Conservation (phyloP, 306 rosid genomes). For the Pyrus pyrifolia region DNA sequence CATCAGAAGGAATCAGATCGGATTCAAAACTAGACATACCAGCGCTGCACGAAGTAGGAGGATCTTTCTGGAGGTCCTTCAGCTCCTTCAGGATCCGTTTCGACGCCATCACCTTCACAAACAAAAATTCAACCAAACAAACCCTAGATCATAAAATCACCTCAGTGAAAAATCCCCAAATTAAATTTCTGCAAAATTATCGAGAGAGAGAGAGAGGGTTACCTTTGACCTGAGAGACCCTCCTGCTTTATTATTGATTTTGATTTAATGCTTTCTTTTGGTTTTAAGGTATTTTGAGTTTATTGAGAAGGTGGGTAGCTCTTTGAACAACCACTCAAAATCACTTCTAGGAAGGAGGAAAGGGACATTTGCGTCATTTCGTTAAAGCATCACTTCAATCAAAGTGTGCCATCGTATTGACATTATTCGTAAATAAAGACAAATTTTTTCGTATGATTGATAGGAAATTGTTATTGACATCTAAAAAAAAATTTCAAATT, state of each 20-base stretch:
- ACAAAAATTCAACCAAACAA: not conserved
- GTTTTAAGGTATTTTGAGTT: not conserved
- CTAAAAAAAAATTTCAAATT: fast-evolving
- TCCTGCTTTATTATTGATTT: not conserved
- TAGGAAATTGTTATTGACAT: no score
- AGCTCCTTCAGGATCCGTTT: constrained; percentile 67
- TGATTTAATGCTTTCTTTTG: not conserved
- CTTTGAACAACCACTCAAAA: not conserved
- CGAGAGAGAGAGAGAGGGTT: not conserved
- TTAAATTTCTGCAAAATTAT: not conserved
- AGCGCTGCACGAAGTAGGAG: constrained; percentile 81
- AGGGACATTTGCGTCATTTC: not conserved
- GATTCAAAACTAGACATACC: constrained; percentile 17
- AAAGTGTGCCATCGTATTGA: not conserved
- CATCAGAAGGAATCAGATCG: not conserved
- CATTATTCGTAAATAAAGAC: no score
- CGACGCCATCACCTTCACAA: constrained; percentile 45
- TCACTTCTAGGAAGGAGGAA: not conserved
- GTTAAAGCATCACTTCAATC: not conserved
- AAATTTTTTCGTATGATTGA: no score
- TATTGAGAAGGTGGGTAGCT: not conserved
- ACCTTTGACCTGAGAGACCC: constrained; percentile 5
- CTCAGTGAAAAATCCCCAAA: not conserved
- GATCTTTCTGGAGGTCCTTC: constrained; percentile 66
- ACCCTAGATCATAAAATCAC: not conserved